These are phyloP conservation scores for Endothia cerciana DNA, from an alignment of 2,329 filamentous ascomycete genomes.

Conservation along the genomic window DNA sequence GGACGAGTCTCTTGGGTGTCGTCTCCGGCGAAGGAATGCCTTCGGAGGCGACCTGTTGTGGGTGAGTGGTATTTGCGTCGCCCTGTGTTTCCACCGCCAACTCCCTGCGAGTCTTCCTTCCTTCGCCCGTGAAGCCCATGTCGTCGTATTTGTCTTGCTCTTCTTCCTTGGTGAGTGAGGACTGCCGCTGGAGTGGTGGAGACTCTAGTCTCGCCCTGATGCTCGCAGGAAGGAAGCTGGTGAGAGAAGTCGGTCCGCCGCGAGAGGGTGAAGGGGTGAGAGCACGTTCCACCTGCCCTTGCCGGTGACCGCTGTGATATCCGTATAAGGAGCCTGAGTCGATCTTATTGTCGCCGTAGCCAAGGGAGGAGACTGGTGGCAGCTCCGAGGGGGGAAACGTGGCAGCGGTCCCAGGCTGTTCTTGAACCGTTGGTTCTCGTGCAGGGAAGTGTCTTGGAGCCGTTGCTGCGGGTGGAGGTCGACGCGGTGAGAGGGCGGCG, in stretches of 20 bases:
- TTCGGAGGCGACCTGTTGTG: constrained; percentile 21
- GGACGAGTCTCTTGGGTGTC: constrained; percentile 38
- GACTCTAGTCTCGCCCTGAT: constrained; percentile 38
- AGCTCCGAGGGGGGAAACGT: constrained; percentile 5
- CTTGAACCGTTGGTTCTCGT: constrained; percentile 8
- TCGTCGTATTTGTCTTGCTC: constrained; percentile 35
- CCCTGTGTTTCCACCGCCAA: constrained; percentile 28
- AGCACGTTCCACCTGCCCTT: constrained; percentile 30
- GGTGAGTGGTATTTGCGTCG: constrained; percentile 16
- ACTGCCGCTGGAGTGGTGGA: constrained; percentile 29
- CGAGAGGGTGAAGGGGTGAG: constrained; percentile 33
- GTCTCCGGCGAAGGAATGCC: constrained; percentile 36
- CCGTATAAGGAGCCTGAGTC: constrained; percentile 34
- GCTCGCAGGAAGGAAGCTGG: constrained; percentile 39
- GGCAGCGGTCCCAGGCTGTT: constrained; percentile 9
- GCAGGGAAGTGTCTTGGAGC: constrained; percentile 2
- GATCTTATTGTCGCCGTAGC: constrained; percentile 15
- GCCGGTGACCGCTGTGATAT: constrained; percentile 40
- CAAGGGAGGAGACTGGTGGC: constrained; percentile 12
- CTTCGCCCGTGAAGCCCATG: constrained; percentile 50
- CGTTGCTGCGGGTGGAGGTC: constrained; percentile 1
- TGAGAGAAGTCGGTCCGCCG: constrained; percentile 41
- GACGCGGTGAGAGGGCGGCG: constrained; percentile 29
- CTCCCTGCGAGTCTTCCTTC: constrained; percentile 35
- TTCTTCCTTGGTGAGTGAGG: constrained; percentile 18